Evolutionary conservation across 2,329 filamentous ascomycete species (phyloP).

Genomic region (Diaporthe vaccinii): DNA sequence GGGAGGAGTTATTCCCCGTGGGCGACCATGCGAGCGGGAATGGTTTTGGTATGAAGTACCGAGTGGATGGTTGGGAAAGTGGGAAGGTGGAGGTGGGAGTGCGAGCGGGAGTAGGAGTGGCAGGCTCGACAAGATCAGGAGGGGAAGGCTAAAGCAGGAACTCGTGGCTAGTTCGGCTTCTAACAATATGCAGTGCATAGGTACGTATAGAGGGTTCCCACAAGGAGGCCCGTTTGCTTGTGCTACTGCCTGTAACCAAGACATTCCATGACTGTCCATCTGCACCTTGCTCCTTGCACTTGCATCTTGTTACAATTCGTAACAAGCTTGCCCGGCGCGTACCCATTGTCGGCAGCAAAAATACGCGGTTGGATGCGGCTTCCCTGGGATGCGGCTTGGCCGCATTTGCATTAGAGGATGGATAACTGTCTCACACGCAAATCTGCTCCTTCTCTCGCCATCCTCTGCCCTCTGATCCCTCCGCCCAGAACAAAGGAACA

Average conservation of each 20-base stretch:
- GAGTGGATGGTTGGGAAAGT: not conserved
- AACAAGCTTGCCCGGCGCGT: not conserved
- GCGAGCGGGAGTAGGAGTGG: not conserved
- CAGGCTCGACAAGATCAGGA: constrained; percentile 12
- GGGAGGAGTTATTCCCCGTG: constrained; percentile 19
- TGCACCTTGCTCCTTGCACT: not conserved
- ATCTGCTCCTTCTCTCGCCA: not conserved
- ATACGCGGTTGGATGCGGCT: constrained; percentile 23
- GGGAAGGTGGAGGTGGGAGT: not conserved
- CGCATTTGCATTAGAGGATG: constrained; percentile 13
- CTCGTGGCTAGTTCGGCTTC: constrained; percentile 23
- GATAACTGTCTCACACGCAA: not conserved
- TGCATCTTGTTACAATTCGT: not conserved
- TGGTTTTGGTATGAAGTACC: constrained; percentile 25
- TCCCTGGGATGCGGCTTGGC: constrained; percentile 9
- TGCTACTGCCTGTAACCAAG: constrained; percentile 5
- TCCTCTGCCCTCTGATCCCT: not conserved
- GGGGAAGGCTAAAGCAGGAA: constrained; percentile 29
- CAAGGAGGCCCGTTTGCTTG: not conserved
- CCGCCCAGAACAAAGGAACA: not conserved
- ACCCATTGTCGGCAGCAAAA: not conserved
- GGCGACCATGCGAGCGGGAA: constrained; percentile 8
- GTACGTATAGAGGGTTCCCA: not conserved
- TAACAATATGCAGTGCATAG: not conserved
- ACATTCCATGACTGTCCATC: constrained; percentile 12